Conservation (phyloP, 306 rosid genomes). For the Cicer arietinum region DNA sequence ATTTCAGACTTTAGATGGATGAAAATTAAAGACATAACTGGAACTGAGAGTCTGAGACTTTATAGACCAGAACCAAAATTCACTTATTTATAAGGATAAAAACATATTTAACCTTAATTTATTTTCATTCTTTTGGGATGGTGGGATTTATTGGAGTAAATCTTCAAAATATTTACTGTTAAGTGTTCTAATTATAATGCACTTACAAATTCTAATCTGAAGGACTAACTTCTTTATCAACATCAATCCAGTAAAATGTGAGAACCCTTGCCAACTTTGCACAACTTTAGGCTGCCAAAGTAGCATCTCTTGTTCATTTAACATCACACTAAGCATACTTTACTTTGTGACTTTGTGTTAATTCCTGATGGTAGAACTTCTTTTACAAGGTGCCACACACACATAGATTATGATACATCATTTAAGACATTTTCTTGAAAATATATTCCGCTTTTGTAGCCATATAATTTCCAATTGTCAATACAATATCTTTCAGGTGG, state of each 20-base stretch:
- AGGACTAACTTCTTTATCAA: neutral
- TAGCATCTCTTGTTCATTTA: slow-evolving; percentile 11
- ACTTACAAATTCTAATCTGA: neutral
- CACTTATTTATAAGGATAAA: too few species aligned
- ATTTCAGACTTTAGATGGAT: too few species aligned
- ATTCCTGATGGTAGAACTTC: neutral
- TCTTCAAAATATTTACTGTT: too few species aligned
- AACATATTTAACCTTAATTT: too few species aligned
- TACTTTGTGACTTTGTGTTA: neutral
- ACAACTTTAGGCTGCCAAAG: neutral
- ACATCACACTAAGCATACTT: slow-evolving; percentile 1
- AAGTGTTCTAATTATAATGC: too few species aligned
- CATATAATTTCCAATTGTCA: slow-evolving; percentile 23
- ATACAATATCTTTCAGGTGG: slow-evolving; percentile 61
- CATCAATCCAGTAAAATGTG: slow-evolving; percentile 2
- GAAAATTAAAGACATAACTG: too few species aligned
- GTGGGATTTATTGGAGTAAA: too few species aligned
- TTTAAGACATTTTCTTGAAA: neutral
- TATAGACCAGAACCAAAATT: too few species aligned
- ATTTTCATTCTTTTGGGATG: too few species aligned
- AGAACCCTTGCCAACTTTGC: slow-evolving; percentile 14
- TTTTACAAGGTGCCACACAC: neutral
- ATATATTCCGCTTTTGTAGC: slow-evolving; percentile 11
- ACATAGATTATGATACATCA: slow-evolving; percentile 12
- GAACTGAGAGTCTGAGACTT: too few species aligned